These are phyloP conservation scores for Pisolithus orientalis DNA, from an alignment of 768 basidiomycete genomes.

Conservation along the genomic window DNA sequence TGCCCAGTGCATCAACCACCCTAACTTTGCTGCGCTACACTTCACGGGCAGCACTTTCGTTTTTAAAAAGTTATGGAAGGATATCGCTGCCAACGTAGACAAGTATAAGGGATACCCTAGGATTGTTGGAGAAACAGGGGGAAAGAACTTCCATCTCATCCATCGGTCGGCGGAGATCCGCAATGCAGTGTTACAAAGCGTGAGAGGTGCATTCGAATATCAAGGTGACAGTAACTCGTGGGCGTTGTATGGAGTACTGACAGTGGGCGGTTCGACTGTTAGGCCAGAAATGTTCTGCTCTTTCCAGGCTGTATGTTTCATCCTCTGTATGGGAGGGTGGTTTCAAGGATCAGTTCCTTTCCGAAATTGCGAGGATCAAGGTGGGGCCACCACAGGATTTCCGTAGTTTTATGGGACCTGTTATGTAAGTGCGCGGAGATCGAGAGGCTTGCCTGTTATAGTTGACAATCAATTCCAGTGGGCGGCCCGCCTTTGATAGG, in stretches of 20 bases:
- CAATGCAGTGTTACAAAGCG: slow-evolving; percentile 85
- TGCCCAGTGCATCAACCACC: slow-evolving; percentile 73
- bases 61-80: slow-evolving; percentile 95
- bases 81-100: slow-evolving; percentile 85
- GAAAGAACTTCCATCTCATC: slow-evolving; percentile 97
- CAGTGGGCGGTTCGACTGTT: neutral
- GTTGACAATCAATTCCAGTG: slow-evolving; percentile 36
- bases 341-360: slow-evolving; percentile 76
- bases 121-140: slow-evolving; percentile 96
- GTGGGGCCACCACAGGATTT: slow-evolving; percentile 75
- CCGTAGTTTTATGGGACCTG: slow-evolving; percentile 89
- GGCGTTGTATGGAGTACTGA: neutral
- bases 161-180: slow-evolving; percentile 81
- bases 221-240: slow-evolving; percentile 48
- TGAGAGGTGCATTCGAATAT: slow-evolving; percentile 92
- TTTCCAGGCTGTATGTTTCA: slow-evolving; percentile 90
- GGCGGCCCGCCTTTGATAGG: slow-evolving; percentile 84
- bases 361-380: slow-evolving; percentile 77
- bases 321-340: slow-evolving; percentile 76
- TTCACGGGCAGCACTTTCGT: slow-evolving; percentile 95
- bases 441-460: neutral
- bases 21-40: slow-evolving; percentile 81
- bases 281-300: slow-evolving; percentile 97
- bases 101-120: slow-evolving; percentile 85
- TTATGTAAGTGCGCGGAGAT: slow-evolving; percentile 56